Conservation (phyloP, 2,329 filamentous ascomycete genomes). For the Aaosphaeria arxii region DNA sequence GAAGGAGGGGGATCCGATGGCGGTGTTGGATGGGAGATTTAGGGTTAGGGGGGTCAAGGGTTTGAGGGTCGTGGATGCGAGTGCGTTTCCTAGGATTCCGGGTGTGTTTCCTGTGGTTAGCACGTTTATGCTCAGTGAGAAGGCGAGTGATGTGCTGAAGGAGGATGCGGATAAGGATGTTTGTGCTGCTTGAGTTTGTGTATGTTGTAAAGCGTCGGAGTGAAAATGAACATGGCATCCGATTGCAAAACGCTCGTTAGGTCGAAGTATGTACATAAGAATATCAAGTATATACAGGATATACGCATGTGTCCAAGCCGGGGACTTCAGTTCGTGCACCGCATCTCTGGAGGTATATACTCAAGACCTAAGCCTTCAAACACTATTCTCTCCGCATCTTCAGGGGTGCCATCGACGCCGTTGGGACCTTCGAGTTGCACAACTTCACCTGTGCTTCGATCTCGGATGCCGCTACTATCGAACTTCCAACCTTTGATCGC, state of each 20-base stretch:
- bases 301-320: not conserved
- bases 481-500: conserved; percentile 74
- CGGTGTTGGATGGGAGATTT: conserved; percentile 57
- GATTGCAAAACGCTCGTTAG: not conserved
- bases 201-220: not conserved
- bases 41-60: conserved; percentile 55
- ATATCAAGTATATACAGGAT: not conserved
- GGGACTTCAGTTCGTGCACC: conserved; percentile 43
- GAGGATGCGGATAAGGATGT: conserved; percentile 9
- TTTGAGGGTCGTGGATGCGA: conserved; percentile 62
- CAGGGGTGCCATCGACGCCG: conserved; percentile 51
- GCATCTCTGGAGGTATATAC: conserved; percentile 42
- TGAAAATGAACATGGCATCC: not conserved
- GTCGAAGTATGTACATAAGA: not conserved
- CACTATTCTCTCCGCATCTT: conserved; percentile 73
- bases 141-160: conserved; percentile 6
- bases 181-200: conserved; percentile 1
- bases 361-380: conserved; percentile 71
- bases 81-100: conserved; percentile 55
- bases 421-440: conserved; percentile 60
- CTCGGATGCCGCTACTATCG: conserved; percentile 82
- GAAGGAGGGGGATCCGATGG: conserved; percentile 50
- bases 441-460: conserved; percentile 65
- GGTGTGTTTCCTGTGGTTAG: conserved; percentile 51
- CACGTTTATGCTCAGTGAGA: conserved; percentile 35